Conservation (phyloP, 2,329 filamentous ascomycete genomes). For the Aspergillus novoparasiticus region DNA sequence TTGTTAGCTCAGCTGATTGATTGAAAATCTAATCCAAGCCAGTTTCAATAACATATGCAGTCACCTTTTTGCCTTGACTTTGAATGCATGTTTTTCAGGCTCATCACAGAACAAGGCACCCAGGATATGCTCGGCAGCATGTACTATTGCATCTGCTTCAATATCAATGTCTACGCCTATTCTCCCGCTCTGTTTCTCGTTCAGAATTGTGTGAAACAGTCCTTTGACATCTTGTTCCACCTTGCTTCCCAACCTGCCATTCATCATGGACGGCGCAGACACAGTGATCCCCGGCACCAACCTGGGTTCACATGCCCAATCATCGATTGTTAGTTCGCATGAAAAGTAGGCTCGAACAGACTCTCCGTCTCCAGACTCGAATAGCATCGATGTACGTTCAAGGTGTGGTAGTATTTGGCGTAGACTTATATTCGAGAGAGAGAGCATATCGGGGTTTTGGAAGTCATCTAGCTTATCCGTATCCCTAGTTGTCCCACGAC, state of each 20-base stretch:
- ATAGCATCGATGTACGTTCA: constrained; percentile 38
- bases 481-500: neutral
- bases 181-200: constrained; percentile 16
- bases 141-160: constrained; percentile 34
- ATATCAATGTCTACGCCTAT: constrained; percentile 15
- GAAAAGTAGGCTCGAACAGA: constrained; percentile 33
- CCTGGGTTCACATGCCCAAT: constrained; percentile 45
- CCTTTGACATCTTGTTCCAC: constrained; percentile 42
- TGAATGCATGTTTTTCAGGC: neutral
- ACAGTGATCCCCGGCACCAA: constrained; percentile 41
- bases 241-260: constrained; percentile 24
- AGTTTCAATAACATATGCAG: neutral
- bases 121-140: constrained; percentile 39
- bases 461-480: constrained; percentile 1
- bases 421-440: constrained; percentile 27
- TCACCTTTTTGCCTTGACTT: neutral
- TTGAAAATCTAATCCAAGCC: neutral
- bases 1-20: neutral
- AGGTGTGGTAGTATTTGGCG: constrained; percentile 38
- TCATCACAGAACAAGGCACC: constrained; percentile 33
- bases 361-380: constrained; percentile 23
- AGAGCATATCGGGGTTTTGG: constrained; percentile 7
- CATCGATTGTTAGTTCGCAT: constrained; percentile 38
- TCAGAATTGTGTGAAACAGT: constrained; percentile 41
- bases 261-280: constrained; percentile 19